A percentile compares a stretch with the other conserved stretches of the same genome.
phyloP scores from a whole-genome alignment of 2,329 filamentous ascomycete genomes.

The Plectosphaerella plurivora region DNA sequence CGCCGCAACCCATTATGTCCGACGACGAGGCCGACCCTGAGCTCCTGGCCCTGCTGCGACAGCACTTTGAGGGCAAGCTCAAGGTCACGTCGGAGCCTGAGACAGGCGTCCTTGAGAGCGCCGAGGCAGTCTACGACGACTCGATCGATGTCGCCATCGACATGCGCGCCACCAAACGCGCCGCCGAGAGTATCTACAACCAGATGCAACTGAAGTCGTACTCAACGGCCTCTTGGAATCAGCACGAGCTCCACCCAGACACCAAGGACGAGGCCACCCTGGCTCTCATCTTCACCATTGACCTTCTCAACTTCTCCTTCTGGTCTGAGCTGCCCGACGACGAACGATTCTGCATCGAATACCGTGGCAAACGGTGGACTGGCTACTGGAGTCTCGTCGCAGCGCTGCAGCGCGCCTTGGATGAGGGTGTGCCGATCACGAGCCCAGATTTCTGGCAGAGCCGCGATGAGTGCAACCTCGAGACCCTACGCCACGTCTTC shows the following conservation, averaged over 20 bases:
- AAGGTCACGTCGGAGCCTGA: slow-evolving; percentile 57
- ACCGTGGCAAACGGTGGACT: slow-evolving; percentile 77
- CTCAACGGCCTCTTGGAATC: slow-evolving; percentile 79
- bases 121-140: slow-evolving; percentile 87
- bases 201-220: slow-evolving; percentile 83
- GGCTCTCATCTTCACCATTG: slow-evolving; percentile 96
- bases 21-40: slow-evolving; percentile 90
- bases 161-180: slow-evolving; percentile 75
- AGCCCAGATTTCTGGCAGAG: slow-evolving; percentile 82
- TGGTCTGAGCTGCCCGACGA: slow-evolving; percentile 73
- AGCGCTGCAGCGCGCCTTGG: slow-evolving; percentile 76
- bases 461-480: slow-evolving; percentile 69
- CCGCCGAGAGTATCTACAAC: slow-evolving; percentile 72
- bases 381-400: slow-evolving; percentile 96
- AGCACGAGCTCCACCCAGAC: slow-evolving; percentile 79
- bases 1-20: slow-evolving; percentile 55
- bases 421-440: slow-evolving; percentile 89
- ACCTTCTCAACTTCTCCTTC: slow-evolving; percentile 94
- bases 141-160: slow-evolving; percentile 88
- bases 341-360: slow-evolving; percentile 78
- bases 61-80: slow-evolving; percentile 64
- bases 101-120: slow-evolving; percentile 76
- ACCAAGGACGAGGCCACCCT: slow-evolving; percentile 73
- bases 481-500: slow-evolving; percentile 73
- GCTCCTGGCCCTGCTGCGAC: slow-evolving; percentile 77